Evolutionary conservation across 208 protist species (phyloP), one percentile per base, ranked within the genome.

Genomic region (Trypanosoma mega): DNA sequence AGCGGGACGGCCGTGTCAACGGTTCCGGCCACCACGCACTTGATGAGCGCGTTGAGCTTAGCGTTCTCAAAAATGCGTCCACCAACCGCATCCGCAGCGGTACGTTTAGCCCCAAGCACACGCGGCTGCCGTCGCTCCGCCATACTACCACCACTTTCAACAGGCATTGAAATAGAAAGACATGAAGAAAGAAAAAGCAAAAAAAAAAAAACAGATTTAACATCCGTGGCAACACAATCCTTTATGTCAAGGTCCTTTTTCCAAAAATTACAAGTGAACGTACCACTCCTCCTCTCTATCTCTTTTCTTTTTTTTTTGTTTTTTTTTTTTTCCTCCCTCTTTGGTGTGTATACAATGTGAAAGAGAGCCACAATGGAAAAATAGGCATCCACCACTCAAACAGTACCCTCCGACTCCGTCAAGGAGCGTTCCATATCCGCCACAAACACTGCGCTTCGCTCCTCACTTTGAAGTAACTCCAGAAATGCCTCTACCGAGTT

Each of bases 91-190:
- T 94, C 77, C 3, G 83, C 67, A 8, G 81, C 58, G 8, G 72
- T 87, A 24, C 87, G 68, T 3, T 74, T 74, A 0, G 87, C 84
- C n/a, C 87, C 87, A 7, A 94, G 73, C 34, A 94, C 82, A 7
- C 87, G 76, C 3, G 74, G 61, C 48, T 74, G 68, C 36, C 52
- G 55, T 39, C 65, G 65, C 31, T 72, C 56, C 8, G 65, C 29
- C 65, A 72, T 72, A 7, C 33, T 31, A 11, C n/a, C 16, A 34
- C 20, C 34, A 8, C 18, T 8, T 33, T 16, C 24, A 54, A 8
- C 14, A n/a, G 12, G 48, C 9, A 8, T 34, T 4, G 8, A 24
- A 6, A 54, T 26, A 54, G 36, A 18, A 45, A 43, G 49, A 63
- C 3, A 37, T 26, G 33, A 21, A 46, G 20, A 75, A 68, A 44